Percentiles rank a stretch among this genome's conserved stretches.
These are phyloP conservation scores for Nectriaceae sp. DNA, from an alignment of 2,329 filamentous ascomycete genomes.

Conservation along the genomic window DNA sequence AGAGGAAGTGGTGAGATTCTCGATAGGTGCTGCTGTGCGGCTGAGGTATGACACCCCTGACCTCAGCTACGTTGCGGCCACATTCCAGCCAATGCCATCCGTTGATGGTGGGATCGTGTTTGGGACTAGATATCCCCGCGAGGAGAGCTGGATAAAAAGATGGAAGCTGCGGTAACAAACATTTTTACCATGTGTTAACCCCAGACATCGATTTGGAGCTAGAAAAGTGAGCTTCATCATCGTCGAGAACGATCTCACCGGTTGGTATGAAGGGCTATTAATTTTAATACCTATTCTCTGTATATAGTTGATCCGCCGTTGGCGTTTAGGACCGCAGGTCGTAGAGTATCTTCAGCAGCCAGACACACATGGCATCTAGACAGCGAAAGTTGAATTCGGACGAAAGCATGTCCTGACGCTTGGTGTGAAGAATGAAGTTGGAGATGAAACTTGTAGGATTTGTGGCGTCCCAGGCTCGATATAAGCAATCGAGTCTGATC, in stretches of 20 bases:
- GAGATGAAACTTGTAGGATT: background rate
- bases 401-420: background rate
- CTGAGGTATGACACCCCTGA: conserved; percentile 7
- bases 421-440: background rate
- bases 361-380: conserved; percentile 17
- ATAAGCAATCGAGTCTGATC: background rate
- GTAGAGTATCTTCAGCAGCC: conserved; percentile 20
- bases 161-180: background rate
- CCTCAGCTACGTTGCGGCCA: background rate
- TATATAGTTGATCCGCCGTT: conserved; percentile 26
- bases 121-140: background rate
- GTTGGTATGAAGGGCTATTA: conserved; percentile 16
- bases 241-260: background rate
- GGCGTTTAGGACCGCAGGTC: conserved; percentile 22
- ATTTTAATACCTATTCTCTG: conserved; percentile 32
- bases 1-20: conserved; percentile 47
- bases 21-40: conserved; percentile 5
- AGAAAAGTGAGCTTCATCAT: conserved; percentile 4
- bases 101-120: conserved; percentile 7
- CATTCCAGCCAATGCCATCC: conserved; percentile 2
- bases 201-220: conserved; percentile 10
- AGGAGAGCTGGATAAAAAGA: background rate
- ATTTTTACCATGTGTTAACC: background rate
- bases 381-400: background rate
- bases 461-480: background rate